Evolutionary conservation across 2,329 filamentous ascomycete species (phyloP), one percentile per base, ranked within the genome.

Genomic region (Monosporascus ibericus): DNA sequence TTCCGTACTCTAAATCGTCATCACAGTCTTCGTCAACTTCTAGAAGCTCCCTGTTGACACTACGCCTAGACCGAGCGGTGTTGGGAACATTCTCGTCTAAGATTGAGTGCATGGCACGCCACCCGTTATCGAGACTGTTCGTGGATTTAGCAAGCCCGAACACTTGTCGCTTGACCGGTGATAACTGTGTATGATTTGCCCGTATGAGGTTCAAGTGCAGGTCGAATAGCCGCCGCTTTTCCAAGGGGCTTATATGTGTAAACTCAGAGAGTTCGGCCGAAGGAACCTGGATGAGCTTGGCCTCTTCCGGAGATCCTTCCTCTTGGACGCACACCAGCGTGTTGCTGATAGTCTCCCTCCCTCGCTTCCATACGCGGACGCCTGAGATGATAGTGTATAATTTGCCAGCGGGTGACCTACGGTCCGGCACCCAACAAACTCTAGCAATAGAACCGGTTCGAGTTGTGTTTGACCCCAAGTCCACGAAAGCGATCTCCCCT

Each of bases 391-490:
- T 22, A 1, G 64, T 67, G 50, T 61, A 59, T 30, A 65, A 47
- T 1, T 34, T 53, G 8, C 56, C 57, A 40, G 60, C 52, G 2
- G 56, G 24, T 2, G 55, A 55, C 52, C 59, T 46, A 15, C 52
- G 48, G 27, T 52, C 54, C 15, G 64, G 63, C 6, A 66, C 58
- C 64, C 64, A 67, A 53, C 62, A 65, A 24, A 67, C 53, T 1
- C 49, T 47, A 1, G 53, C 14, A 24, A 62, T 58, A 7, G 58
- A 24, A 14, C 53, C 51, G 1, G 44, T 48, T 2, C 42, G 53
- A 11, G 22, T 49, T 18, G 62, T 44, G 17, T 58, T 57, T 2
- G 54, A 56, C 7, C 15, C 52, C 17, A 66, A 30, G 40, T 63
- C 61, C 11, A 64, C 54, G n/a, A 61, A 49, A 38, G 51, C 42